These are phyloP conservation scores for Lachancea thermotolerans DNA, from an alignment of 805 yeast genomes.

Conservation along the genomic window DNA sequence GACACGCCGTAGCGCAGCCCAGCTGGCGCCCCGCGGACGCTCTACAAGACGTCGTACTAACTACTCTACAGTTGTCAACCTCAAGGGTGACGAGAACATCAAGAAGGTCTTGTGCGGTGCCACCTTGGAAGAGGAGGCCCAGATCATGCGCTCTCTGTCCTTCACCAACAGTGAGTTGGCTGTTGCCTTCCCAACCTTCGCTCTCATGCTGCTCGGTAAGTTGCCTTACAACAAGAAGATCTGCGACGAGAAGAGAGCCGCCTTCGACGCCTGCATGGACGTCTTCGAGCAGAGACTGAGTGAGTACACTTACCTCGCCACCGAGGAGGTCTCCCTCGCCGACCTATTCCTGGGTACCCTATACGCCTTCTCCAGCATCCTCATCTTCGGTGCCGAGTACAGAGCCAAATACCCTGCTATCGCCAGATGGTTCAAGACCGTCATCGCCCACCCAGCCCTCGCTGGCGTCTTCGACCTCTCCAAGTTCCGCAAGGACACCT, in stretches of 20 bases:
- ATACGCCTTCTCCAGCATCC: constrained; percentile 33
- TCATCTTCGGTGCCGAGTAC: constrained; percentile 58
- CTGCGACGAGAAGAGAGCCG: constrained; percentile 41
- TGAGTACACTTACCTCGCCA: constrained; percentile 64
- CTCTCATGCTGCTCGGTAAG: constrained; percentile 53
- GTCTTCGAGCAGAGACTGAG: constrained; percentile 52
- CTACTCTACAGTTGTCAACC: constrained; percentile 16
- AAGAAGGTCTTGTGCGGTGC: constrained; percentile 50
- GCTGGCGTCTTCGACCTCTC: constrained; percentile 43
- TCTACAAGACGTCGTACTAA: constrained; percentile 5
- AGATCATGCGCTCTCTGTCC: constrained; percentile 69
- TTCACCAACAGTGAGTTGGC: constrained; percentile 64
- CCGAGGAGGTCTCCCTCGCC: constrained; percentile 51
- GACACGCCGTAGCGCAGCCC: neutral
- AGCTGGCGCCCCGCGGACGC: neutral
- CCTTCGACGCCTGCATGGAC: constrained; percentile 35
- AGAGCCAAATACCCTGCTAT: constrained; percentile 55
- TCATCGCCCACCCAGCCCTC: constrained; percentile 40
- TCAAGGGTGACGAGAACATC: constrained; percentile 33
- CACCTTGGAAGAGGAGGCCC: constrained; percentile 50
- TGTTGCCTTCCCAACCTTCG: constrained; percentile 38
- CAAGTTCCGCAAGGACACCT: constrained; percentile 56
- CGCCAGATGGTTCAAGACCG: constrained; percentile 70
- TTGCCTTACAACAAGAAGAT: constrained; percentile 74
- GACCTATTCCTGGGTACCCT: constrained; percentile 21